Evolutionary conservation across 345 rosid genomes (phyloP).

Genomic region (Brassica nigra): DNA sequence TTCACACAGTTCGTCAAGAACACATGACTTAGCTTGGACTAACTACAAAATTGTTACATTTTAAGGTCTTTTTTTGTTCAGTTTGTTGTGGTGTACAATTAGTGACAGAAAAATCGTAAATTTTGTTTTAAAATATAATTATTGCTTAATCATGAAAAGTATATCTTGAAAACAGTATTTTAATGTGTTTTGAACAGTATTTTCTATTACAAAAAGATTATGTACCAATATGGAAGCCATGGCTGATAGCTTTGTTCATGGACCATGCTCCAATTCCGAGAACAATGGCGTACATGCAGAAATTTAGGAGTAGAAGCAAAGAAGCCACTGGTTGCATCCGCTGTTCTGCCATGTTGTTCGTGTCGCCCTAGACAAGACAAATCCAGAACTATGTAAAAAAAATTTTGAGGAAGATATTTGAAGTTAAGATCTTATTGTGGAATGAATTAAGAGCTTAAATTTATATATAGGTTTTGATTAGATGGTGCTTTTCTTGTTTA

Average conservation of each 20-base stretch:
- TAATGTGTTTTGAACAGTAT: neutral
- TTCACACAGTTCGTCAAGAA: neutral
- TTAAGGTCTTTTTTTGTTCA: neutral
- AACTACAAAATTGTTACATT: neutral
- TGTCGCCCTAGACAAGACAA: neutral
- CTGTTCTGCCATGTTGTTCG: slow-evolving; percentile 47
- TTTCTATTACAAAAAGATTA: neutral
- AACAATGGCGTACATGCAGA: slow-evolving; percentile 73
- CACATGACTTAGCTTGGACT: neutral
- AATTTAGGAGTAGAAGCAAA: slow-evolving; percentile 67
- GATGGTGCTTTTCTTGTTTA: slow-evolving; percentile 74
- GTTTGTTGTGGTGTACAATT: neutral
- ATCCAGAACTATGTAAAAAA: neutral
- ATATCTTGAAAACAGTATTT: neutral
- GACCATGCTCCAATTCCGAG: slow-evolving; percentile 90
- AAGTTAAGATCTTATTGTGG: slow-evolving; percentile 18
- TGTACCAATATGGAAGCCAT: slow-evolving; percentile 80
- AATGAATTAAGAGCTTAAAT: neutral
- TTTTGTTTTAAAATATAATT: neutral
- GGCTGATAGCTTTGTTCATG: slow-evolving; percentile 76
- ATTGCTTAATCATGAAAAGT: neutral
- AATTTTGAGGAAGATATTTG: neutral
- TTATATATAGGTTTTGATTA: slow-evolving; percentile 20
- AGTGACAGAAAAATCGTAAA: neutral
- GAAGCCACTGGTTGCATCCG: slow-evolving; percentile 62